Evolutionary conservation across 1,284 basidiomycete genomes (phyloP), one percentile per base, ranked within the genome.

Genomic region (Microstroma glucosiphilum): DNA sequence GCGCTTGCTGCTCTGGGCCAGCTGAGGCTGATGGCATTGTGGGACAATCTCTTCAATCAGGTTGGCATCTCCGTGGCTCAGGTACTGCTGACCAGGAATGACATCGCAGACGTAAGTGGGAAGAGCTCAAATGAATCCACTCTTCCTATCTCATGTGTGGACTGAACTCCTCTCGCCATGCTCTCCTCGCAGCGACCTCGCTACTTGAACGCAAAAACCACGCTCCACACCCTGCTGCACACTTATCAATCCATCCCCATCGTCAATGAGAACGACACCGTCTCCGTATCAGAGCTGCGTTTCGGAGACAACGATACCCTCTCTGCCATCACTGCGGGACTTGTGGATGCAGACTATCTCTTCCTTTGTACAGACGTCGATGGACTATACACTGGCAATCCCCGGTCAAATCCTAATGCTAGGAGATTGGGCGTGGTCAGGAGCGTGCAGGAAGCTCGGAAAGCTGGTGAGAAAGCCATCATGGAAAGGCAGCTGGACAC

Each of bases 221-320:
- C 77, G 25, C 63, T 79, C 30, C 61, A 70, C 21, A 77, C 77
- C 8, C 65, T 79, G 12, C 66, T 79, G 6, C n/a, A 21, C 15
- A 54, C 51, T 6, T 54, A 54, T 25, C 51, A 54, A 15, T 71
- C 69, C 2, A 76, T 79, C 40, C 77, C 77, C 15, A 79, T 79
- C 53, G 76, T 79, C 15, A 79, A 79, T 62, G 77, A 79, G 58
- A 79, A 79, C 60, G 77, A 79, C 56, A 79, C 77, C 2, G 77
- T 79, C 15, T 72, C 70, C 1, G 71, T 76, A 19, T 72, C 71
- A 1, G 94, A 99, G 87, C 96, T 98, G 71, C 94, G 94, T 88
- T 99, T 98, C 75, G 94, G 96, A 58, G 96, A 98, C 82, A 98
- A 98, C 78, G 96, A 99, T 79, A 97, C 94, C 0, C 83, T 99